Conservation (phyloP, 2,329 filamentous ascomycete species). For the Aspergillus sp. region DNA sequence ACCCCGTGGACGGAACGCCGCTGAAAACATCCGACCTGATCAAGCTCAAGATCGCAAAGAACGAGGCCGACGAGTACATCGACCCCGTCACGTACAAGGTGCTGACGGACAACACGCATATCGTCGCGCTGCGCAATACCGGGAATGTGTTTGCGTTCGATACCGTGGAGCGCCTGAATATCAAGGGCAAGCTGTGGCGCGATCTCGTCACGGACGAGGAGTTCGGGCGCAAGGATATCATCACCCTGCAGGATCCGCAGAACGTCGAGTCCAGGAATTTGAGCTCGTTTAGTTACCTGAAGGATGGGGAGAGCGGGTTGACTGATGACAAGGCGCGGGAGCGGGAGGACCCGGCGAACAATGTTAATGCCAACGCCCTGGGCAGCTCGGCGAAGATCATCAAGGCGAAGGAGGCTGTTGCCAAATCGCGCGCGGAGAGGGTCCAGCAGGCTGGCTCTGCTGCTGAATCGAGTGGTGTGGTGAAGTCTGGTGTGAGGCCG, state of each 20-base stretch:
- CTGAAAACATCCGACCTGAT: slow-evolving; percentile 76
- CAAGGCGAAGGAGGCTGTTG: slow-evolving; percentile 87
- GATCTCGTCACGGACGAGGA: slow-evolving; percentile 81
- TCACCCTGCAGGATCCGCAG: slow-evolving; percentile 91
- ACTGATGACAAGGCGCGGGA: slow-evolving; percentile 63
- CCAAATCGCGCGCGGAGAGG: slow-evolving; percentile 71
- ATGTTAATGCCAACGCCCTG: slow-evolving; percentile 69
- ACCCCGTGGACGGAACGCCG: slow-evolving; percentile 74
- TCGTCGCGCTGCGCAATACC: slow-evolving; percentile 75
- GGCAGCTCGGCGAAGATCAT: slow-evolving; percentile 75
- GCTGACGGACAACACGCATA: slow-evolving; percentile 95
- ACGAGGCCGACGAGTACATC: slow-evolving; percentile 82
- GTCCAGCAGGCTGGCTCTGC: slow-evolving; percentile 51
- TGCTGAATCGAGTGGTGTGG: slow-evolving; percentile 18
- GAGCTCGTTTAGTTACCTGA: slow-evolving; percentile 77
- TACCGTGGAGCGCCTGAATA: slow-evolving; percentile 87
- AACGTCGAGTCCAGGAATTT: slow-evolving; percentile 75
- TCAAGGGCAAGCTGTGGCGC: slow-evolving; percentile 92
- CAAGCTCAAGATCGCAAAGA: slow-evolving; percentile 83
- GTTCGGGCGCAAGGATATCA: slow-evolving; percentile 84
- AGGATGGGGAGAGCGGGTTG: slow-evolving; percentile 64
- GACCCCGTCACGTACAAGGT: slow-evolving; percentile 97
- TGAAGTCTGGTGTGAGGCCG: slow-evolving; percentile 13
- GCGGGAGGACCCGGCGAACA: slow-evolving; percentile 47
- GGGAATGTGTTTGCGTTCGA: slow-evolving; percentile 97